A percentile compares a stretch with the other conserved stretches of the same genome.
These are phyloP conservation scores for Neoboletus brunneissimus DNA, from an alignment of 768 basidiomycete genomes.

Conservation along the genomic window DNA sequence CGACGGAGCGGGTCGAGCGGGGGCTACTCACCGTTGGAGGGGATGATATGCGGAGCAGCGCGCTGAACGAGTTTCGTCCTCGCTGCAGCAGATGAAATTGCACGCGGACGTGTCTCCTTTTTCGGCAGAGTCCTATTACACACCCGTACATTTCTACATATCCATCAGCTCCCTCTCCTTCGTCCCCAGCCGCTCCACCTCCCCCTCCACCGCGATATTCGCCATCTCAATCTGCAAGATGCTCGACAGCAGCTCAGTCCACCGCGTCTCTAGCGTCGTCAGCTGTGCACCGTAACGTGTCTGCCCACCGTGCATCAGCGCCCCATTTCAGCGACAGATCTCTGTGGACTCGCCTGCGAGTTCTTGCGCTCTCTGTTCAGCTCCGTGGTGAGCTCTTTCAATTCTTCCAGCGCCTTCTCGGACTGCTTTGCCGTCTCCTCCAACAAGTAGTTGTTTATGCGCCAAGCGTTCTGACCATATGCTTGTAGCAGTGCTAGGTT, in stretches of 20 bases:
- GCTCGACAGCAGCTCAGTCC: slow-evolving; percentile 89
- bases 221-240: slow-evolving; percentile 96
- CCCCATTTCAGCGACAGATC: neutral
- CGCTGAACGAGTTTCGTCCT: slow-evolving; percentile 9
- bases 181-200: slow-evolving; percentile 60
- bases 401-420: slow-evolving; percentile 70
- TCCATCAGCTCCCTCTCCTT: slow-evolving; percentile 61
- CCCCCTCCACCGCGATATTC: slow-evolving; percentile 81
- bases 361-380: slow-evolving; percentile 90
- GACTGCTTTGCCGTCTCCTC: slow-evolving; percentile 72
- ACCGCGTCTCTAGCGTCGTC: slow-evolving; percentile 77
- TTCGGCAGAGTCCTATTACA: slow-evolving; percentile 14
- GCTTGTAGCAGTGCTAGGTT: slow-evolving; percentile 81
- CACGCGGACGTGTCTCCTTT: slow-evolving; percentile 24
- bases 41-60: neutral
- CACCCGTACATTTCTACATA: slow-evolving; percentile 2
- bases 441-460: slow-evolving; percentile 84
- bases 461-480: slow-evolving; percentile 90
- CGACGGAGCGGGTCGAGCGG: neutral
- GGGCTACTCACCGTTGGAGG: slow-evolving; percentile 8
- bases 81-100: slow-evolving; percentile 15
- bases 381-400: slow-evolving; percentile 76
- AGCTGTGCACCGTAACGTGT: slow-evolving; percentile 77
- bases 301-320: slow-evolving; percentile 37
- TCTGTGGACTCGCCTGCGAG: slow-evolving; percentile 52